These are phyloP conservation scores for Vitis vinifera DNA, from an alignment of 164 flowering plant genomes.

Conservation along the genomic window DNA sequence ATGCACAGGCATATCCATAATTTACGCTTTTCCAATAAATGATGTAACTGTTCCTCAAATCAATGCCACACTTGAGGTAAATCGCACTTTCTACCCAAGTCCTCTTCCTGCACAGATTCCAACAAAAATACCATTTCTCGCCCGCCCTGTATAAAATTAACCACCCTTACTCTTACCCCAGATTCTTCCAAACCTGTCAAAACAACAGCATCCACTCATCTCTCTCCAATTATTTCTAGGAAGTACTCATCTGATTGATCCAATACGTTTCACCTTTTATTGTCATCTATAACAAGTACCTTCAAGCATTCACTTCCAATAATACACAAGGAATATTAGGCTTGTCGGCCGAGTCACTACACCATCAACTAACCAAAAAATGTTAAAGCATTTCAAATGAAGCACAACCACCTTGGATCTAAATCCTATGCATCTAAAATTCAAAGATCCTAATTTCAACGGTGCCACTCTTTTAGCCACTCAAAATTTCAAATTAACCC, in stretches of 20 bases:
- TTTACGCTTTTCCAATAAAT: too few relatives aligned
- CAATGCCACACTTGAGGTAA: too few relatives aligned
- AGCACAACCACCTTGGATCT: too few relatives aligned
- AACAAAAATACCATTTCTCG: background rate
- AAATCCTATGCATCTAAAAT: too few relatives aligned
- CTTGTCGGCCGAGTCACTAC: too few relatives aligned
- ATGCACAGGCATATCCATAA: background rate
- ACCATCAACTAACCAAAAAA: too few relatives aligned
- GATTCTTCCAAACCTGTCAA: background rate
- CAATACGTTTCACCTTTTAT: slow-evolving; percentile 2
- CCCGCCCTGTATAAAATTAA: background rate
- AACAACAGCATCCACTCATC: slow-evolving; percentile 5
- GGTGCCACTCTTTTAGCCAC: too few relatives aligned
- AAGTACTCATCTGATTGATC: background rate
- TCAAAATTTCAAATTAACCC: too few relatives aligned
- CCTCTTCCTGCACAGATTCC: slow-evolving; percentile 5
- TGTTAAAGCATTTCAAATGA: too few relatives aligned
- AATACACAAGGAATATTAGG: background rate
- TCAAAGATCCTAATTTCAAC: too few relatives aligned
- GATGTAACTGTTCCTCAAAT: too few relatives aligned
- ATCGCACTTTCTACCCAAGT: background rate
- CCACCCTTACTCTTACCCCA: background rate
- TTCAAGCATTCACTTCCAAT: slow-evolving; percentile 3
- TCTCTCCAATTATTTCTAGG: slow-evolving; percentile 2
- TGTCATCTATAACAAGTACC: background rate